phyloP scores from a whole-genome alignment of 495 filamentous ascomycete genomes.

The Hypoxylon intermedium region DNA sequence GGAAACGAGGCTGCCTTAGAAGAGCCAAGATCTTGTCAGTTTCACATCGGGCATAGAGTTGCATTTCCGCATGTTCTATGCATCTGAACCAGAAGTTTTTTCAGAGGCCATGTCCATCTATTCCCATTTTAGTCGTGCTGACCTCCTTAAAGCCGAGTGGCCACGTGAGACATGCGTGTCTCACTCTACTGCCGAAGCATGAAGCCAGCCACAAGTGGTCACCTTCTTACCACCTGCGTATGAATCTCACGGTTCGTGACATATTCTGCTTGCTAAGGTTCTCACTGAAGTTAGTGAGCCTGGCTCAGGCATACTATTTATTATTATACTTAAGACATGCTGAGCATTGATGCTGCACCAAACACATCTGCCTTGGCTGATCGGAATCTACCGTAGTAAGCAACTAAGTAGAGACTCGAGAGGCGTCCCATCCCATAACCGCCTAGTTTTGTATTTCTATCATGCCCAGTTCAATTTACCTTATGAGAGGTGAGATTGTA shows the following conservation, averaged over 20 bases:
- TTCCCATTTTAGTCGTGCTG: conserved; percentile 23
- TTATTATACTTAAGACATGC: no score
- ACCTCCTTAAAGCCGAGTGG: conserved; percentile 28
- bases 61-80: not conserved
- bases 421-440: no score
- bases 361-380: not conserved
- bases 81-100: conserved; percentile 6
- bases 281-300: not conserved
- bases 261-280: not conserved
- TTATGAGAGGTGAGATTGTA: no score
- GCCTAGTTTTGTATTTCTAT: no score
- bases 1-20: conserved; percentile 14
- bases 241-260: not conserved
- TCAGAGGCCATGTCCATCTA: conserved; percentile 12
- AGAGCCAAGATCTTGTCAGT: not conserved
- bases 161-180: conserved; percentile 38
- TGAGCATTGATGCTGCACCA: not conserved
- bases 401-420: not conserved
- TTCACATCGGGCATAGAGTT: conserved; percentile 7
- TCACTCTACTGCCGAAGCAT: conserved; percentile 26
- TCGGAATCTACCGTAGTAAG: not conserved
- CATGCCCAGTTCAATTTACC: no score
- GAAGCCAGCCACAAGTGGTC: conserved; percentile 22
- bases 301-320: not conserved
- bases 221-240: conserved; percentile 6